A percentile compares a stretch with the other conserved stretches of the same genome.
These are phyloP conservation scores for Pythium aristosporum DNA, from an alignment of 352 stramenopile species.

Conservation along the genomic window DNA sequence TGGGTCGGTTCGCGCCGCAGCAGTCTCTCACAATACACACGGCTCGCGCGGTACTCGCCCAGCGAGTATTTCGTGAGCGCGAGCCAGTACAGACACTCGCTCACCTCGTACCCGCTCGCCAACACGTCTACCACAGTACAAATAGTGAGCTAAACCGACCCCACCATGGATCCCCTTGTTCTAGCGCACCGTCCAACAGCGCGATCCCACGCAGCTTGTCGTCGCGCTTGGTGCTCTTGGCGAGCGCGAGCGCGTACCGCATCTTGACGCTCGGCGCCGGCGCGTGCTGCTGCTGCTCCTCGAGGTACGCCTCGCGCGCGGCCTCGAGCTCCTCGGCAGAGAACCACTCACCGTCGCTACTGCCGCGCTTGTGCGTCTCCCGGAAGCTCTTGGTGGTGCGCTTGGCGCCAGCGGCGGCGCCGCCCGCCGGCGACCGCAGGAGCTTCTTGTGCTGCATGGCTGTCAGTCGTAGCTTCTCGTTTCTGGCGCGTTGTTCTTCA, in stretches of 20 bases:
- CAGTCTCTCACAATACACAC: slow-evolving; percentile 68
- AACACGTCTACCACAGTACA: slow-evolving; percentile 47
- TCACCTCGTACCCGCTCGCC: slow-evolving; percentile 42
- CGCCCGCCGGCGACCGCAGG: slow-evolving; percentile 15
- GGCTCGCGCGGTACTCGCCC: slow-evolving; percentile 68
- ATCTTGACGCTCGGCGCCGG: slow-evolving; percentile 70
- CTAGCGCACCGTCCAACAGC: slow-evolving; percentile 55
- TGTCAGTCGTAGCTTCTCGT: neutral
- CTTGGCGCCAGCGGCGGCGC: neutral
- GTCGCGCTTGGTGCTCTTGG: slow-evolving; percentile 78
- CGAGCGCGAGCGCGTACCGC: slow-evolving; percentile 66
- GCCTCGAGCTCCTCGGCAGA: slow-evolving; percentile 69
- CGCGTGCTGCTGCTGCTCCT: slow-evolving; percentile 74
- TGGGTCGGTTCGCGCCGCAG: slow-evolving; percentile 75
- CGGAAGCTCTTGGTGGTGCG: slow-evolving; percentile 19
- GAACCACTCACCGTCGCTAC: slow-evolving; percentile 49
- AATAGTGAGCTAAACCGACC: neutral
- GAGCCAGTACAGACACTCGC: slow-evolving; percentile 82
- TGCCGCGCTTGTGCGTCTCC: slow-evolving; percentile 14
- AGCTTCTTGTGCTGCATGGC: slow-evolving; percentile 29
- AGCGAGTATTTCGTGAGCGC: slow-evolving; percentile 65
- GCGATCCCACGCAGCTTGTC: slow-evolving; percentile 74
- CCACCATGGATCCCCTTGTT: neutral
- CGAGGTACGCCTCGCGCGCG: slow-evolving; percentile 71
- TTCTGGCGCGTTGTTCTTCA: slow-evolving; percentile 18